Base-by-base conservation (phyloP, 2,329 filamentous ascomycete species). In the Colletotrichum euphorbiae region DNA sequence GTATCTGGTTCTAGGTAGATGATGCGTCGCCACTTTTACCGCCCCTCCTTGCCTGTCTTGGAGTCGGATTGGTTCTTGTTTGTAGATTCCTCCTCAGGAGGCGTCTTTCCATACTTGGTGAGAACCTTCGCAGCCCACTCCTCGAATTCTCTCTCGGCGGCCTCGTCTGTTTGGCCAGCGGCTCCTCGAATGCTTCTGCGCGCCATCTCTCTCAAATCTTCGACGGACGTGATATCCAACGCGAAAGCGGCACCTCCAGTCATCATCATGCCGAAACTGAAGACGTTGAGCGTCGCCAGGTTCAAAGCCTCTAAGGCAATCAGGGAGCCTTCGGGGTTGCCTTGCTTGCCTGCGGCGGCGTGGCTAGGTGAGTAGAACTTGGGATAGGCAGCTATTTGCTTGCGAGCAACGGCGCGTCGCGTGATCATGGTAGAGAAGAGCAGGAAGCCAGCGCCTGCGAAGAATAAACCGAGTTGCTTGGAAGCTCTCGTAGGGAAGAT, bases 291-390 rank as follows among this genome's bases (percentile, higher is more conserved):
- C 0, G 94, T 97, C 0, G 95, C 96, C 40, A 98, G 83, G 55
- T 90, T 92, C 21, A 99, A 83, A 0, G 95, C 95, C 79, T 97
- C 92, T 38, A 91, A 80, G 1, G 95, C 95, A 71, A 98, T 90
- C 43, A 91, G 77, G 1, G 88, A 85, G 7, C 90, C 89, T 74
- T 90, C 91, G 31, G 88, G 84, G 50, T 82, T 58, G 78, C 75
- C 77, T 78, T 78, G 84, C 80, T 73, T 73, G 48, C 72, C 73
- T 40, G 68, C 55, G 13, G 78, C 48, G 71, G 82, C 79, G 72
- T 87, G 88, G 77, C 87, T 90, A 50, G 86, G 87, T 13, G 87
- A 82, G 84, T 91, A 97, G 82, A 91, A 95, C 52, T 86, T 87
- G 11, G 94, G 94, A 43, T 88, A 80, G 12, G 88, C 81, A 21